Evolutionary conservation across 805 yeast species (phyloP).

Genomic region (Saturnispora dispora): DNA sequence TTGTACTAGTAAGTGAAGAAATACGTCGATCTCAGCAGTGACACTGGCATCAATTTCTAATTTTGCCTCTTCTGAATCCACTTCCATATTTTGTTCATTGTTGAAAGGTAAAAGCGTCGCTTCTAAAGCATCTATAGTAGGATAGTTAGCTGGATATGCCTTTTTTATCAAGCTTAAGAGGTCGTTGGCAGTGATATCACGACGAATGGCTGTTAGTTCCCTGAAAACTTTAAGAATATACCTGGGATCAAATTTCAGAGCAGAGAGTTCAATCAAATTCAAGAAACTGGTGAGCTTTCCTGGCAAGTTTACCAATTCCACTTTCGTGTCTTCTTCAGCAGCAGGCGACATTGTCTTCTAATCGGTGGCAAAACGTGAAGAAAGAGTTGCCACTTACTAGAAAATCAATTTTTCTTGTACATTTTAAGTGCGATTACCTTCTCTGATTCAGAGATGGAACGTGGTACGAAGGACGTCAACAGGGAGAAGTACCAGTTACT

Average conservation of each 20-base stretch:
- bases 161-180: conserved; percentile 46
- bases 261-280: conserved; percentile 27
- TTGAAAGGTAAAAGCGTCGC: conserved; percentile 22
- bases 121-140: conserved; percentile 35
- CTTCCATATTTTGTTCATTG: conserved; percentile 29
- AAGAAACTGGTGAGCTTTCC: conserved; percentile 6
- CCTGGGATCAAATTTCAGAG: conserved; percentile 66
- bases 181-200: conserved; percentile 45
- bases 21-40: conserved; percentile 73
- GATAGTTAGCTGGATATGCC: conserved; percentile 43
- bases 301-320: not conserved
- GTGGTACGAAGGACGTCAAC: not conserved
- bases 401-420: conserved; percentile 15
- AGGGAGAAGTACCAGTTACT: conserved; percentile 36
- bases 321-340: conserved; percentile 2
- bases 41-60: conserved; percentile 31
- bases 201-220: conserved; percentile 69
- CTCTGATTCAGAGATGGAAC: not conserved
- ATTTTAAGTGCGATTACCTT: conserved; percentile 5
- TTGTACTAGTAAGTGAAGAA: conserved; percentile 70
- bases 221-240: conserved; percentile 79
- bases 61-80: not conserved
- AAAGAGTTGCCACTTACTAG: not conserved
- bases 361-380: conserved; percentile 8
- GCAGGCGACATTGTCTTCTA: conserved; percentile 7